Conservation (phyloP, 2,329 filamentous ascomycete species). For the Botrytis sinoallii region DNA sequence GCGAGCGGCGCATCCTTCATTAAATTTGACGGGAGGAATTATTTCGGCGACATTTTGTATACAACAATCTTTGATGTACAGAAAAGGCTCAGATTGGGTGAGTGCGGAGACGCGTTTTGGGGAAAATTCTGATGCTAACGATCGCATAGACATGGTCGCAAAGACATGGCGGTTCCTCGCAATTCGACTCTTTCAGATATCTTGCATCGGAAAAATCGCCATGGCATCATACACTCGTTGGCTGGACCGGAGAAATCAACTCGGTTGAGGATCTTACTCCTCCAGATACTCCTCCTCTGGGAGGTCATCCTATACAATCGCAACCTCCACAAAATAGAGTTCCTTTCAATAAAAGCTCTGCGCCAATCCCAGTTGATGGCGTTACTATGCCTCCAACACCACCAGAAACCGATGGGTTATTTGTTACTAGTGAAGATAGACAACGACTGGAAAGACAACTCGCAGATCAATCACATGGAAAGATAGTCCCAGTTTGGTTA, state of each 20-base stretch:
- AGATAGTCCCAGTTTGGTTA: slow-evolving; percentile 85
- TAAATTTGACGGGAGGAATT: slow-evolving; percentile 61
- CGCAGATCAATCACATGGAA: slow-evolving; percentile 68
- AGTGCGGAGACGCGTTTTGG: slow-evolving; percentile 32
- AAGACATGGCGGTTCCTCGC: slow-evolving; percentile 82
- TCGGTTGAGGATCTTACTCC: slow-evolving; percentile 47
- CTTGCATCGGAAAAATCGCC: slow-evolving; percentile 78
- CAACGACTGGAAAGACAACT: slow-evolving; percentile 71
- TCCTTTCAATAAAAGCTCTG: slow-evolving; percentile 70
- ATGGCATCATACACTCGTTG: slow-evolving; percentile 90
- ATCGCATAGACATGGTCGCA: slow-evolving; percentile 63
- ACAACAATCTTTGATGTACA: slow-evolving; percentile 57
- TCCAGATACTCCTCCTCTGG: slow-evolving; percentile 48
- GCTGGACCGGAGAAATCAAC: slow-evolving; percentile 89
- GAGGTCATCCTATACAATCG: slow-evolving; percentile 41
- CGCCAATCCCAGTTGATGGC: slow-evolving; percentile 71
- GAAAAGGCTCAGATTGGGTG: slow-evolving; percentile 60
- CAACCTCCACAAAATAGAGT: slow-evolving; percentile 39
- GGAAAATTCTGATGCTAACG: slow-evolving; percentile 24
- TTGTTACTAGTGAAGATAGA: slow-evolving; percentile 68
- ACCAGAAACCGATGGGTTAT: slow-evolving; percentile 64
- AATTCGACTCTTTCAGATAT: slow-evolving; percentile 88
- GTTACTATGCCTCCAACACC: slow-evolving; percentile 54
- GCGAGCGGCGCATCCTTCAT: slow-evolving; percentile 54
- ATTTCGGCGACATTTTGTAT: slow-evolving; percentile 65